These are phyloP conservation scores for Helminthosporium solani DNA, from an alignment of 2,329 filamentous ascomycete genomes.

Conservation along the genomic window DNA sequence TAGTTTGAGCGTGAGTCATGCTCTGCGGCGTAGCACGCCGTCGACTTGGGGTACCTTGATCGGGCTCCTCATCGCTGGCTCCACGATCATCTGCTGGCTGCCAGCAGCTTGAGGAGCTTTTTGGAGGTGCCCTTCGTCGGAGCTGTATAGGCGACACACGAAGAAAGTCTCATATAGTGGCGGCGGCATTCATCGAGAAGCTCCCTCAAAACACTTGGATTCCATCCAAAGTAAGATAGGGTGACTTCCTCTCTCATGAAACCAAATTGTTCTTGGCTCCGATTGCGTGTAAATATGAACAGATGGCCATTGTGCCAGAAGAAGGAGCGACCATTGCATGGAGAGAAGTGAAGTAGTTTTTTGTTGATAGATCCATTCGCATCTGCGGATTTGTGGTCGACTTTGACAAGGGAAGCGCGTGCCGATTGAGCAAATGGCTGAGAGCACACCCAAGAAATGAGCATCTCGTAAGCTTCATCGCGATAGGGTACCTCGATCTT, in stretches of 20 bases:
- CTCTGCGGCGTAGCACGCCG: too few species aligned
- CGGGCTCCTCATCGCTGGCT: too few species aligned
- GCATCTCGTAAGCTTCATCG: slow-evolving; percentile 14
- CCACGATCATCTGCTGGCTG: too few species aligned
- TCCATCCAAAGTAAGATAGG: slow-evolving; percentile 13
- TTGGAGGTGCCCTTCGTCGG: too few species aligned
- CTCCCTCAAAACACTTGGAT: slow-evolving; percentile 11
- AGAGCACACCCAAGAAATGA: slow-evolving; percentile 11
- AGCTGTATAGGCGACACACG: too few species aligned
- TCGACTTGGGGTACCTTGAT: too few species aligned
- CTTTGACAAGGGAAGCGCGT: slow-evolving; percentile 9
- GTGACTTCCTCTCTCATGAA: slow-evolving; percentile 10
- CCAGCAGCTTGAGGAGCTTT: too few species aligned
- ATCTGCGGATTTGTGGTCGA: slow-evolving; percentile 12
- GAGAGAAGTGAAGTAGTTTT: slow-evolving; percentile 14
- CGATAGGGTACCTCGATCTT: slow-evolving; percentile 12
- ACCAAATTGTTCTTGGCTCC: slow-evolving; percentile 11
- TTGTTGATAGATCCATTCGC: slow-evolving; percentile 3
- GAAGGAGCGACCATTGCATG: slow-evolving; percentile 15
- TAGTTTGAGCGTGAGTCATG: too few species aligned
- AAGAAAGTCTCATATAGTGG: slow-evolving; percentile 11
- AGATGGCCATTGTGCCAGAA: slow-evolving; percentile 11
- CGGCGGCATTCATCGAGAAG: slow-evolving; percentile 11
- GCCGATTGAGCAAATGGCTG: slow-evolving; percentile 11
- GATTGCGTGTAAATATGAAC: slow-evolving; percentile 11